These are phyloP conservation scores for Rhizopogon sp. DNA, from an alignment of 768 basidiomycete genomes.

Conservation along the genomic window DNA sequence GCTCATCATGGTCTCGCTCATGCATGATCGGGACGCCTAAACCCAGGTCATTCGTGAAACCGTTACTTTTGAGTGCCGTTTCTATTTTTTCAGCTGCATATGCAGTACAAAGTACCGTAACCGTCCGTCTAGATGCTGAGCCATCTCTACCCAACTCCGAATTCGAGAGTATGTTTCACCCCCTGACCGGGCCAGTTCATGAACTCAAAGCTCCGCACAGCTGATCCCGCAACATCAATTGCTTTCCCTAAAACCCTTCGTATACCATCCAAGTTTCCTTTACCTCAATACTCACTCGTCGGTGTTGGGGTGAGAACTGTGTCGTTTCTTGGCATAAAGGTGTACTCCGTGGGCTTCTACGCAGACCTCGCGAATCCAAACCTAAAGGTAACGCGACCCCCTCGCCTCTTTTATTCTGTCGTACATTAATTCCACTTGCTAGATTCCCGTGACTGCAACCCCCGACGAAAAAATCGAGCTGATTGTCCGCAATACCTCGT, in stretches of 20 bases:
- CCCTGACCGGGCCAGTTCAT: background rate
- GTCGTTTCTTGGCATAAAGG: slow-evolving; percentile 82
- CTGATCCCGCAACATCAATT: slow-evolving; percentile 71
- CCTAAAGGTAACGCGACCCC: slow-evolving; percentile 41
- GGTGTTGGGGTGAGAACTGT: slow-evolving; percentile 87
- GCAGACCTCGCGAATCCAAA: slow-evolving; percentile 69
- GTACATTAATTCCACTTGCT: slow-evolving; percentile 2
- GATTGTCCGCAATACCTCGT: slow-evolving; percentile 62
- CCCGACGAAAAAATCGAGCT: slow-evolving; percentile 68
- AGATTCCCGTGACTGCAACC: slow-evolving; percentile 53
- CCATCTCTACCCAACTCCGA: slow-evolving; percentile 6
- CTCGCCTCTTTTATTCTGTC: background rate
- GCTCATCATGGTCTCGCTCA: slow-evolving; percentile 2
- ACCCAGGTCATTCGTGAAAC: slow-evolving; percentile 11
- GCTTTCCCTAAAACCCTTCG: slow-evolving; percentile 63
- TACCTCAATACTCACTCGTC: slow-evolving; percentile 63
- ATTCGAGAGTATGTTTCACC: slow-evolving; percentile 16
- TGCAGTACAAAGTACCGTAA: slow-evolving; percentile 16
- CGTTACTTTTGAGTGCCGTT: slow-evolving; percentile 28
- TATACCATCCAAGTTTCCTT: slow-evolving; percentile 57
- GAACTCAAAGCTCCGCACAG: slow-evolving; percentile 27
- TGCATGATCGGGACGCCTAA: background rate
- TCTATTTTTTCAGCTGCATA: slow-evolving; percentile 27
- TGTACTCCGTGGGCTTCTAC: slow-evolving; percentile 90
- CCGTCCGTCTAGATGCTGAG: slow-evolving; percentile 44